Conservation (phyloP, 352 stramenopile species). For the Pythium guiyangense region DNA sequence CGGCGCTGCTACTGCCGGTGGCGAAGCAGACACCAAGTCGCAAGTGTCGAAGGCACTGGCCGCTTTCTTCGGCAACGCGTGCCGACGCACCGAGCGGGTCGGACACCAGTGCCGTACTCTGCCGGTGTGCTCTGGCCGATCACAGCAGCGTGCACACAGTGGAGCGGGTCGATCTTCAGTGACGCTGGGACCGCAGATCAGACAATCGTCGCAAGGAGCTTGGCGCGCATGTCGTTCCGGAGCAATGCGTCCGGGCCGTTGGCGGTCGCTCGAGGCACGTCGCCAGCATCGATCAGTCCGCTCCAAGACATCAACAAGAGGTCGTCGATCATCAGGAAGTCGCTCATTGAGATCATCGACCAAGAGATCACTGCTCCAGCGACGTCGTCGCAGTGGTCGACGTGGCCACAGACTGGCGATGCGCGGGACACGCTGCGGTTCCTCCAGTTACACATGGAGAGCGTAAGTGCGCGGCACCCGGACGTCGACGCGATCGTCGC, state of each 20-base stretch:
- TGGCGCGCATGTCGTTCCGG: background rate
- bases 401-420: slow-evolving; percentile 1
- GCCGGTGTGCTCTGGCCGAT: slow-evolving; percentile 8
- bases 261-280: background rate
- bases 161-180: slow-evolving; percentile 1
- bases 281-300: background rate
- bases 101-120: slow-evolving; percentile 13
- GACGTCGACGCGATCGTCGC: slow-evolving; percentile 13
- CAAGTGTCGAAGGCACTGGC: no score
- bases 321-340: background rate
- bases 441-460: no score
- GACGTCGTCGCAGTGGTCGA: background rate
- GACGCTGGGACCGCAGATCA: background rate
- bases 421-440: no score
- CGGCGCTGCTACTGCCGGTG: no score
- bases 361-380: no score
- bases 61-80: no score
- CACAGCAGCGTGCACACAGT: slow-evolving; percentile 7
- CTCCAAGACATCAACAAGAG: background rate
- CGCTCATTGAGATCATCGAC: background rate
- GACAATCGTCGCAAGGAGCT: background rate
- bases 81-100: background rate
- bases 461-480: background rate
- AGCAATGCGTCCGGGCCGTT: no score
- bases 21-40: no score